Evolutionary conservation across 164 flowering plant genomes (phyloP).

Genomic region (Brasenia schreberi): DNA sequence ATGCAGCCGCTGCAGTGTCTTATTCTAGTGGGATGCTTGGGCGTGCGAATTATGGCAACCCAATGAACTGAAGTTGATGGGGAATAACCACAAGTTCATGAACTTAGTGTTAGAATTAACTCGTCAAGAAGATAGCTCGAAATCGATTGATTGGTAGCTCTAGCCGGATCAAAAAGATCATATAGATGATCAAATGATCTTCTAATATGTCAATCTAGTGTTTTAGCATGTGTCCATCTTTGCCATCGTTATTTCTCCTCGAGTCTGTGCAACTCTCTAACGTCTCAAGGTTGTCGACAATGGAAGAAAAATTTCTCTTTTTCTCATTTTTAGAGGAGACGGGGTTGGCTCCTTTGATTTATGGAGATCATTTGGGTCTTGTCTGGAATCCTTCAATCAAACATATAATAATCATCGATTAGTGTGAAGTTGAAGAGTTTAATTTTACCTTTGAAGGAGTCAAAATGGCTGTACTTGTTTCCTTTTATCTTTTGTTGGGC

Average conservation of each 20-base stretch:
- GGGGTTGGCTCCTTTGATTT: background rate
- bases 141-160: background rate
- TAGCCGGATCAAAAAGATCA: background rate
- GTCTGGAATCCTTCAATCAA: background rate
- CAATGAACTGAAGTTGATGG: slow-evolving; percentile 26
- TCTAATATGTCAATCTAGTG: background rate
- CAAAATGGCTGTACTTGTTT: background rate
- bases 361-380: background rate
- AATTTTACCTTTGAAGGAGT: background rate
- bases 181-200: background rate
- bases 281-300: background rate
- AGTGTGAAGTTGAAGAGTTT: background rate
- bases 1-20: slow-evolving; percentile 28
- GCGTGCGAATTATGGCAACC: slow-evolving; percentile 52
- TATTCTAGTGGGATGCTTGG: slow-evolving; percentile 50
- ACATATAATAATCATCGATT: background rate
- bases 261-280: background rate
- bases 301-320: background rate
- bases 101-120: background rate
- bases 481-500: background rate
- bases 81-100: background rate
- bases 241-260: background rate
- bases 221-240: background rate
- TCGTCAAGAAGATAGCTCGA: background rate
- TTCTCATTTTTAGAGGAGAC: background rate